These are phyloP conservation scores for Gracilariopsis chorda DNA, from an alignment of 23 red algal genomes.

Conservation along the genomic window DNA sequence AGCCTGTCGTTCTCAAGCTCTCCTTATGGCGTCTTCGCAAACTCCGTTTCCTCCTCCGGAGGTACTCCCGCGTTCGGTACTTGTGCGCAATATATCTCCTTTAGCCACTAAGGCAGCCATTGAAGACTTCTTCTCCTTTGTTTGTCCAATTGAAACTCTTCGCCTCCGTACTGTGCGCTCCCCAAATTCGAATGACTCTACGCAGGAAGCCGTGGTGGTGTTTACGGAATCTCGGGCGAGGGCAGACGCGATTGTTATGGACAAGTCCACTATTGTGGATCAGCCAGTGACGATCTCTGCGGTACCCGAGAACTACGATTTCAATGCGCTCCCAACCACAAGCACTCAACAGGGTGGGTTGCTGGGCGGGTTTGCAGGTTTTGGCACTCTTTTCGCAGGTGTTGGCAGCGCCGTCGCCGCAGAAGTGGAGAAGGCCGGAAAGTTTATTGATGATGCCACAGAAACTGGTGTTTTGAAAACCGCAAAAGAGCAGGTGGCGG, in stretches of 20 bases:
- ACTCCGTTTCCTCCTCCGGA: constrained; percentile 35
- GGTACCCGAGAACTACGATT: constrained; percentile 39
- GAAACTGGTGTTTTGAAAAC: constrained; percentile 56
- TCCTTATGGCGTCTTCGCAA: neutral
- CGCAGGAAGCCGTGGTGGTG: constrained; percentile 48
- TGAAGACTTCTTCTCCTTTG: constrained; percentile 74
- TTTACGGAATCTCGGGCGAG: constrained; percentile 36
- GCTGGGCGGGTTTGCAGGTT: neutral
- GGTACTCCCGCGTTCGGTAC: constrained; percentile 27
- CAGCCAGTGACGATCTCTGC: constrained; percentile 30
- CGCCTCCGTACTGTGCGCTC: constrained; percentile 45
- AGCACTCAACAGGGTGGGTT: neutral
- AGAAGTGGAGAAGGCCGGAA: constrained; percentile 50
- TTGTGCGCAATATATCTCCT: constrained; percentile 51
- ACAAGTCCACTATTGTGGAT: constrained; percentile 66
- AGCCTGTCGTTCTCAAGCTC: neutral
- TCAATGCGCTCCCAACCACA: neutral
- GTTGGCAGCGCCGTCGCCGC: constrained; percentile 31
- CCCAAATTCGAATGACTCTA: neutral
- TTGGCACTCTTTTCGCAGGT: constrained; percentile 35
- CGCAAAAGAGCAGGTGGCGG: constrained; percentile 56
- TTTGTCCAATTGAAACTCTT: constrained; percentile 21
- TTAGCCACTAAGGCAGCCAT: constrained; percentile 52
- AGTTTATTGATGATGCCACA: constrained; percentile 40
- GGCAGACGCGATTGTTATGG: constrained; percentile 53